Evolutionary conservation across 2,329 filamentous ascomycete genomes (phyloP).

Genomic region (Ceratocystiopsis brevicomis): DNA sequence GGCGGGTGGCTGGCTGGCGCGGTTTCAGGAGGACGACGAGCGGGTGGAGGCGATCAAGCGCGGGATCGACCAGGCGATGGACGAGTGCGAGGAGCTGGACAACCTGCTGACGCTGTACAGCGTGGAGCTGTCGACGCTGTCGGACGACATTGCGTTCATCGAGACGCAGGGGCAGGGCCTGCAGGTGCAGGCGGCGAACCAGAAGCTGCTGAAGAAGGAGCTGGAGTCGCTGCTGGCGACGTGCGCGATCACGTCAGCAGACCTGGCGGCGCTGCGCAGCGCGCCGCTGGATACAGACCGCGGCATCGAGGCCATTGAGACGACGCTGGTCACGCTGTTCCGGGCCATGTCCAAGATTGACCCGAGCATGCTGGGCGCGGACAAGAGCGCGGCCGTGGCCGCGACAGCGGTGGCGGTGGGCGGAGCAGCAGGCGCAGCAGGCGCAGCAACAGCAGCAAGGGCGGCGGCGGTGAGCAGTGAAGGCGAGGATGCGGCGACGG

Average conservation of each 20-base stretch:
- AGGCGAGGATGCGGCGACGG: slow-evolving; percentile 20
- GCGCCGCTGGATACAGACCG: slow-evolving; percentile 52
- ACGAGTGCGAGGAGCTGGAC: slow-evolving; percentile 90
- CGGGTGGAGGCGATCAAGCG: slow-evolving; percentile 70
- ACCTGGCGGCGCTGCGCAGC: slow-evolving; percentile 54
- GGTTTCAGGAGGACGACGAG: slow-evolving; percentile 72
- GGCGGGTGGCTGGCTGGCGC: slow-evolving; percentile 78
- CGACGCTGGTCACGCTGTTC: slow-evolving; percentile 61
- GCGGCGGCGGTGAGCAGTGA: slow-evolving; percentile 10
- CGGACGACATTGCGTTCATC: slow-evolving; percentile 91
- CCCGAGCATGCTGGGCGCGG: slow-evolving; percentile 22
- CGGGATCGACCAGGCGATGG: slow-evolving; percentile 75
- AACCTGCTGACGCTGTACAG: slow-evolving; percentile 86
- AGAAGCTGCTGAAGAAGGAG: slow-evolving; percentile 81
- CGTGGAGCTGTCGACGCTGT: slow-evolving; percentile 81
- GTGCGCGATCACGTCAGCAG: slow-evolving; percentile 63
- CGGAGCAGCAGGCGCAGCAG: slow-evolving; percentile 25
- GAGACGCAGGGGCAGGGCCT: slow-evolving; percentile 93
- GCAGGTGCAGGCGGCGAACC: slow-evolving; percentile 92
- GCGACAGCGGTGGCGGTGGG: too few species aligned
- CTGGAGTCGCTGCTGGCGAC: slow-evolving; percentile 77
- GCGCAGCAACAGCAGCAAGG: slow-evolving; percentile 23
- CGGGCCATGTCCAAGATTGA: slow-evolving; percentile 91
- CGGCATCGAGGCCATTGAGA: slow-evolving; percentile 62
- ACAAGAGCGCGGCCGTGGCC: too few species aligned